Evolutionary conservation across 768 basidiomycete species (phyloP), one percentile per base, ranked within the genome.

Genomic region (Phlebiopsis flavidoalba): DNA sequence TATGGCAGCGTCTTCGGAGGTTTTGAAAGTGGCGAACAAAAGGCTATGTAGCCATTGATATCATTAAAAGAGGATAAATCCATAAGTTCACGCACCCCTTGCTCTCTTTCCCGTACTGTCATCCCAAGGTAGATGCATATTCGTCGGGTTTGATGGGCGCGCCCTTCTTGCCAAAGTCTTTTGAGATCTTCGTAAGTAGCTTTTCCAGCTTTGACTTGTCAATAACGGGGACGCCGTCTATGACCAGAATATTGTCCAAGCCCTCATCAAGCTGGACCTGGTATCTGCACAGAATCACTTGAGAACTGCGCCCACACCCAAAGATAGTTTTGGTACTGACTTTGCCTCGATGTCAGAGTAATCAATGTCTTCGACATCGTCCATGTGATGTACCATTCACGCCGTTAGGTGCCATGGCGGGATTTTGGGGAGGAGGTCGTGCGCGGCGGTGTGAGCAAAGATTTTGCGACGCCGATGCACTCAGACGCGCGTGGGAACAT

Each of bases 141-240:
- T n/a, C 85, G 54, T 90, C 89, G 7, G 85, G 74, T 66, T 87
- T 88, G 59, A 97, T 80, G 36, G 86, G 74, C 8, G 86, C 82
- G 31, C 95, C 94, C 70, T 89, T 92, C 68, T 85, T 86, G 12
- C 81, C 79, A 71, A 98, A 96, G 65, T 92, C 87, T 71, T 94
- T 94, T 59, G 84, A 77, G 35, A 98, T 80, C 71, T 90, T 92
- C 37, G 86, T 75, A 19, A 97, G 69, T 17, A 99, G 83, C 74
- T 83, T 91, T 52, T 93, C 91, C 40, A 87, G 80, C 75, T 94
- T 95, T 56, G 84, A 83, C 67, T 84, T 86, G 69, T 97, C 94
- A 72, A 98, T 92, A 61, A 93, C 72, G 10, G 95, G 97, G 21
- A 95, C 81, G 53, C 94, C 93, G 73, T 98, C 97, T 60, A 98